These are phyloP conservation scores for Cordia subcordata DNA, from an alignment of 257 asterid species.

Conservation along the genomic window DNA sequence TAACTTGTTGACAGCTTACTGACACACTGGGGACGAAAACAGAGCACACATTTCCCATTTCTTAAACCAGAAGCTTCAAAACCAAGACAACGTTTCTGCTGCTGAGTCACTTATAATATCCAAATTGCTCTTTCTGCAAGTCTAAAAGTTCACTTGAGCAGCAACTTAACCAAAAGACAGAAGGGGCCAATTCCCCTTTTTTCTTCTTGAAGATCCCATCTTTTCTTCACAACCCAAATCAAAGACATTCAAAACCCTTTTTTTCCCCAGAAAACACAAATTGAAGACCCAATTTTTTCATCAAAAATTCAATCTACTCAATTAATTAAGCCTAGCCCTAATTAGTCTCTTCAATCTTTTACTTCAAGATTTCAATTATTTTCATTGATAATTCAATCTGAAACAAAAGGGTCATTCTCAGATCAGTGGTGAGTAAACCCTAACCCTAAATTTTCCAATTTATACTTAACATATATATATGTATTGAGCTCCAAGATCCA, in stretches of 20 bases:
- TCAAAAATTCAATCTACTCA: not conserved
- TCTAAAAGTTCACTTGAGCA: not conserved
- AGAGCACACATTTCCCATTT: no score
- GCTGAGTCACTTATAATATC: not conserved
- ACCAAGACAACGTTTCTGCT: no score
- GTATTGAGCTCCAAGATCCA: conserved; percentile 18
- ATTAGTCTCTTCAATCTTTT: not conserved
- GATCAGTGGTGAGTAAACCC: conserved; percentile 30
- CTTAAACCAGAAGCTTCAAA: no score
- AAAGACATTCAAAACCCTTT: not conserved
- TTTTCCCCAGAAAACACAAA: not conserved
- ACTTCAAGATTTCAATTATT: not conserved
- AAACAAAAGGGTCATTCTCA: conserved; percentile 18
- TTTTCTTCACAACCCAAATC: conserved; percentile 5
- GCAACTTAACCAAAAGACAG: not conserved
- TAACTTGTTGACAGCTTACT: no score
- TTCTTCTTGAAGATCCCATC: conserved; percentile 33
- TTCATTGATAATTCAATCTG: conserved; percentile 8
- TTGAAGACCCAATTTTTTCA: conserved; percentile 36
- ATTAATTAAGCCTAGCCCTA: not conserved
- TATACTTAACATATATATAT: conserved; percentile 7
- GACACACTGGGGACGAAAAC: no score
- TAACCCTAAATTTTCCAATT: conserved; percentile 3
- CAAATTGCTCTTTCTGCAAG: conserved; percentile 12
- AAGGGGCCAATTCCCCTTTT: no score